Evolutionary conservation across 2,329 filamentous ascomycete species (phyloP), one percentile per base, ranked within the genome.

Genomic region (Tolypocladium amazonense): DNA sequence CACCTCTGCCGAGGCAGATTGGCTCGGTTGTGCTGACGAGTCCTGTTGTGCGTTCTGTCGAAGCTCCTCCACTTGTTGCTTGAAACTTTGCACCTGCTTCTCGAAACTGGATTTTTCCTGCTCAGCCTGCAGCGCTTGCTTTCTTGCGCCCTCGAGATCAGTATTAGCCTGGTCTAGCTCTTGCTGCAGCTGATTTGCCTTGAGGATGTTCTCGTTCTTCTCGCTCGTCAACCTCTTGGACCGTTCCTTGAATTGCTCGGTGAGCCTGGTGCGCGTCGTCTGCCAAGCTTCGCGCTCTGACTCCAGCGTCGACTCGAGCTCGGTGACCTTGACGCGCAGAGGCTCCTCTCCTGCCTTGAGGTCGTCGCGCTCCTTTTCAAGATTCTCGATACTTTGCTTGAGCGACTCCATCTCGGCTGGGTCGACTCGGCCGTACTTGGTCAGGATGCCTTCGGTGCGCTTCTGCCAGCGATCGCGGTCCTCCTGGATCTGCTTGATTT

Each of bases 381-480:
- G 75, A 1, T 76, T 76, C 8, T 84, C 76, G 58, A 97, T 83
- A 61, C 87, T 87, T 69, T 89, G 85, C 76, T 94, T 96, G 60
- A 99, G 81, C 61, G 88, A 87, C 67, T 97, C 93, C 70, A 97
- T 83, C 69, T 97, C 93, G 3, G 90, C 90, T 52, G 94, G 93
- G 70, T 99, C 94, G 58, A 95, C 90, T 59, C 93, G 90, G 66
- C 96, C 92, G 70, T 97, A 97, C 71, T 96, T 97, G 65, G 91
- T 92, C 57, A 99, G 83, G 62, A 99, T 97, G 66, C 95, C 90
- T 70, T 97, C 92, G 1, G 92, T 95, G 30, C 94, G 88, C 78
- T 97, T 93, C 74, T 96, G 92, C 90, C 93, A 97, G 60, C 90
- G 85, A 70, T 97, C 93, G 20, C 94, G 88, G 70, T 97, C 93